Conservation (phyloP, 73 alveolate species). For the Durusdinium trenchii region DNA sequence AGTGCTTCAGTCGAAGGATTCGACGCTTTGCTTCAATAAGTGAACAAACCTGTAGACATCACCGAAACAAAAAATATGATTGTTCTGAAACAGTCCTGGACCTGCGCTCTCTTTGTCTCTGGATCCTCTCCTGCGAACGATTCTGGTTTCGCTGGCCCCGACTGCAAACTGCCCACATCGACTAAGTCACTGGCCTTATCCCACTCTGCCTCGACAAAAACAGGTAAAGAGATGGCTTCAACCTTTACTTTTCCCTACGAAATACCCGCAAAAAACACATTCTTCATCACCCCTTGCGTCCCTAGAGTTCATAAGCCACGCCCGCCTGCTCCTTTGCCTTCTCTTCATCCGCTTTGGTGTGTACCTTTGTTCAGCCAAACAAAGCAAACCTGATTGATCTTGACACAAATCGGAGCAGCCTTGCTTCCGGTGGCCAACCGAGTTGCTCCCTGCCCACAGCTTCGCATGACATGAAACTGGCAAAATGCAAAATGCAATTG, state of each 20-base stretch:
- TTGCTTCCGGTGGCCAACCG: constrained; percentile 89
- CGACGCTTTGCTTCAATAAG: background rate
- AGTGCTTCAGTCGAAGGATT: background rate
- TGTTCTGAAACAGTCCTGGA: background rate
- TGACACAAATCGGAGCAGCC: too few species aligned
- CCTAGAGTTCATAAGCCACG: background rate
- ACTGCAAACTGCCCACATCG: background rate
- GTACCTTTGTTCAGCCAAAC: constrained; percentile 18
- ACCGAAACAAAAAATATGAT: background rate
- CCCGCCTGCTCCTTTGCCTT: constrained; percentile 65
- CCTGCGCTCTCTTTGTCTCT: constrained; percentile 24
- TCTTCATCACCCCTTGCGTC: too few species aligned
- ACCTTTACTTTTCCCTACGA: background rate
- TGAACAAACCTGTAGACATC: background rate
- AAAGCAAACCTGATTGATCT: background rate
- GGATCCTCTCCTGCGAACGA: constrained; percentile 10
- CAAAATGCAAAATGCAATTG: background rate
- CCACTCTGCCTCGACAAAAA: background rate
- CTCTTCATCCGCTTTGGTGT: constrained; percentile 84
- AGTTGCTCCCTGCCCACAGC: constrained; percentile 56
- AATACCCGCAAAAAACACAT: background rate
- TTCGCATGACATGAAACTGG: background rate
- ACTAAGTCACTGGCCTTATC: background rate
- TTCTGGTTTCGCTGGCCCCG: background rate
- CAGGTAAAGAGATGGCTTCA: background rate